Evolutionary conservation across 257 asterid species (phyloP), one percentile per base, ranked within the genome.

Genomic region (Echium plantagineum): DNA sequence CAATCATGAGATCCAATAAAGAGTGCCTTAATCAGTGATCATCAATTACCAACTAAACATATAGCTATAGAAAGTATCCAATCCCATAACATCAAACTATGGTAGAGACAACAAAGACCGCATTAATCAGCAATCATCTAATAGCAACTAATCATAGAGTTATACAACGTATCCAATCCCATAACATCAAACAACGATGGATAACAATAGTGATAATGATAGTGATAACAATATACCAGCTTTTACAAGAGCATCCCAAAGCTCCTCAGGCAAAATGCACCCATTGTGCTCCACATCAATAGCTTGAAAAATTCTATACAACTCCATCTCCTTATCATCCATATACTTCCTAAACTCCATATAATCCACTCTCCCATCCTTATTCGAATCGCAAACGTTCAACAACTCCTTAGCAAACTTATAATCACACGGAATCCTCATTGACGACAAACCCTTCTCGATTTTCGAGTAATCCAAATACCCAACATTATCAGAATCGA

Each of bases 241-340:
- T 75, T 79, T 86, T 26, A 78, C 86, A 67, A 93, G 96, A 60
- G 99, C 99, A 69, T 93, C 97, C 96, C 94, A 86, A 22, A 89
- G 73, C 81, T 93, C 99, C 77, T 93, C 97, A 2, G 99, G 99
- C 73, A 86, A 75, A 79, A 93, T 93, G 71, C 95, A 84, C 2
- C 99, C 99, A 73, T 64, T 86, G 68, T 89, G 97, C 77, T 86
- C 97, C 42, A 85, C 99, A 69, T 86, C 99, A 74, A 93, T 89
- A 28, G 95, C 95, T 79, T 86, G 97, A 64, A 93, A 93, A 76
- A 93, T 93, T 79, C 80, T 73, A 77, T 89, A 93, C 80, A 93
- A 22, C 26, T 93, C 97, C 49, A 93, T 77, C 84, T 93, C 99
- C 76, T 93, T 93, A 72, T 83, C 97, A 77, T 93, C 96, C 97